Evolutionary conservation across 805 yeast genomes (phyloP), one percentile per base, ranked within the genome.

Genomic region (Candida hungchunana): DNA sequence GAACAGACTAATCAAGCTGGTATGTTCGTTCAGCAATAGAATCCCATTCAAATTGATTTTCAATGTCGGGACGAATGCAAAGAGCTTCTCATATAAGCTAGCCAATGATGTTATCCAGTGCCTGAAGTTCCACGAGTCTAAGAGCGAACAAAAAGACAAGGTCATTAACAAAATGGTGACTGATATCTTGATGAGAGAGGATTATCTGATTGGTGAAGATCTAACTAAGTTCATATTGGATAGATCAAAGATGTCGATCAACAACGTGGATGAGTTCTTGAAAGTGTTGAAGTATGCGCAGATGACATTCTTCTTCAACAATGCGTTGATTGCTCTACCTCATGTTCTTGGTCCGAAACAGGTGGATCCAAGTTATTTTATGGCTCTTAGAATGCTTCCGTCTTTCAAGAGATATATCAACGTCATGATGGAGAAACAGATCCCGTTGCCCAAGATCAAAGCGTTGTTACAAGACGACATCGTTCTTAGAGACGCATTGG

Each of bases 381-480:
- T 32, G 4, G 57, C 63, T 2, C 34, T 64, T 2, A 50, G 66
- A 26, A 48, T 53, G 47, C 44, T 66, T 21, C 64, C 66, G 0
- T 64, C 72, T 0, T 65, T 65, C 39, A 47, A 39, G 29, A 30
- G 37, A 15, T 44, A 47, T 31, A 40, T 62, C 24, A 18, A 2
- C 15, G 43, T 5, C n/a, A 9, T 25, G 8, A 9, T 25, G 15
- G 15, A 13, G 14, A 25, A 25, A 14, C 8, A 25, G 10, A 14
- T 25, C 8, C 16, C 27, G 8, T 11, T 25, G 27, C 8, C 15
- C 10, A 25, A 25, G 15, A 13, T 25, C n/a, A 14, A 25, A 13
- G 10, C 27, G 8, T 31, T 58, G 4, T 32, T 57, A 22, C 21
- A 36, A 12, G 51, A 54, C 26, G 53, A 61, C 32, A 25, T 25